These are phyloP conservation scores for Manihot esculenta DNA, from an alignment of 441 rosid species.

Conservation along the genomic window DNA sequence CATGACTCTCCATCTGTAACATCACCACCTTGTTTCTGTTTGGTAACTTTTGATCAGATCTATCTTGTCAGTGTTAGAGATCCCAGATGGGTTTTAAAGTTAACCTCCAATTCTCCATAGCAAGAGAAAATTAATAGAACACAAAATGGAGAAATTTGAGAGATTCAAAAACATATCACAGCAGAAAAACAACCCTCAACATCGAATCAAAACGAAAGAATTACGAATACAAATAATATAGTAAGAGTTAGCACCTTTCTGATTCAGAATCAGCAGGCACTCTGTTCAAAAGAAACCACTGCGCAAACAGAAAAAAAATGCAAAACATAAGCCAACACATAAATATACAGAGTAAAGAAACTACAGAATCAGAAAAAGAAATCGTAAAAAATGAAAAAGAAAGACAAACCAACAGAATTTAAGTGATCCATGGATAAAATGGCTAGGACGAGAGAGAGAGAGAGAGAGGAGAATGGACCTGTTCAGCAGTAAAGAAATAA, in stretches of 20 bases:
- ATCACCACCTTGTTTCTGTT: slow-evolving; percentile 19
- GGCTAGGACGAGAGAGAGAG: too few relatives aligned
- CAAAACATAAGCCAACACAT: not conserved
- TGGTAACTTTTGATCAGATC: slow-evolving; percentile 34
- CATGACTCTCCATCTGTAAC: not conserved
- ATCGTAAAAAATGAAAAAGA: not conserved
- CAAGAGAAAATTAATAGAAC: too few relatives aligned
- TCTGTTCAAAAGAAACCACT: slow-evolving; percentile 19
- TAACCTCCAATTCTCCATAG: too few relatives aligned
- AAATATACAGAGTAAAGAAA: not conserved
- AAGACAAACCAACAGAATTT: not conserved
- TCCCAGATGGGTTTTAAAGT: slow-evolving; percentile 23
- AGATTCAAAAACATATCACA: slow-evolving; percentile 47
- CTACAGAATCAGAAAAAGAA: not conserved
- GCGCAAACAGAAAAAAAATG: slow-evolving; percentile 11
- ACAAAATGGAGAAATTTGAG: slow-evolving; percentile 36
- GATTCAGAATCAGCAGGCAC: slow-evolving; percentile 20
- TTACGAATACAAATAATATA: slow-evolving; percentile 12
- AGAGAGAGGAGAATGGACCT: slow-evolving; percentile 6
- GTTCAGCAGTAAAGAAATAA: slow-evolving; percentile 3
- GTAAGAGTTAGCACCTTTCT: slow-evolving; percentile 3
- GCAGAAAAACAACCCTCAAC: slow-evolving; percentile 18
- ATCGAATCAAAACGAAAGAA: not conserved
- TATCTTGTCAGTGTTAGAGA: slow-evolving; percentile 27
- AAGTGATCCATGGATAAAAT: slow-evolving; percentile 1